Percentiles rank a stretch among this genome's conserved stretches.
These are phyloP conservation scores for Pestalotiopsis sp. DNA, from an alignment of 2,329 filamentous ascomycete genomes.

Conservation along the genomic window DNA sequence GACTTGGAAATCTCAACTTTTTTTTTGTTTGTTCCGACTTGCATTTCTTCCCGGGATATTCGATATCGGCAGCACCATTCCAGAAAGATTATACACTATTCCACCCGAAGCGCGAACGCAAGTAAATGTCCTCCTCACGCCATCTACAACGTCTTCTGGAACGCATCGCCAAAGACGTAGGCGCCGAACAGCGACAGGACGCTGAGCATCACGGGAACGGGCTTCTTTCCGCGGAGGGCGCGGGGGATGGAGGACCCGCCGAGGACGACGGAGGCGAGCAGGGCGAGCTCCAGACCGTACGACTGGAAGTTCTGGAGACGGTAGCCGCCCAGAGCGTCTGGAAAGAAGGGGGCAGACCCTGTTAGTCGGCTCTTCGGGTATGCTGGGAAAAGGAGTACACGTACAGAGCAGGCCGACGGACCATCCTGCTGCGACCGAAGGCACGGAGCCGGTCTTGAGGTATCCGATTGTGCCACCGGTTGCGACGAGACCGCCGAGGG, in stretches of 20 bases:
- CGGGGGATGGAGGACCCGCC: conserved; percentile 83
- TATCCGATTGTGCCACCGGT: conserved; percentile 87
- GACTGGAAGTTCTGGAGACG: conserved; percentile 73
- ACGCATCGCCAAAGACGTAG: conserved; percentile 76
- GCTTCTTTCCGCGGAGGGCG: conserved; percentile 81
- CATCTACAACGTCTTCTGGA: conserved; percentile 39
- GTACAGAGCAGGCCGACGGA: conserved; percentile 71
- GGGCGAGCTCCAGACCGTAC: conserved; percentile 85
- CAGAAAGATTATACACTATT: not conserved
- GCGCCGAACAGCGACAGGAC: conserved; percentile 77
- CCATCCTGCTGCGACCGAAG: conserved; percentile 81
- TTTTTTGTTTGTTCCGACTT: not conserved
- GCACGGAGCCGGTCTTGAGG: conserved; percentile 78
- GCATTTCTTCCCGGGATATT: not conserved
- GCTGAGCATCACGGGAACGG: conserved; percentile 78
- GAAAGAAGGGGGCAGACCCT: not conserved
- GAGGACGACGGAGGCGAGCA: conserved; percentile 83
- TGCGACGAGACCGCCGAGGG: conserved; percentile 80
- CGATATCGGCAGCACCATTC: not conserved
- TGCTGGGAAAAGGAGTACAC: conserved; percentile 20
- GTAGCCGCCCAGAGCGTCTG: conserved; percentile 77
- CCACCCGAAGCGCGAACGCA: not conserved
- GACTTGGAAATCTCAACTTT: not conserved
- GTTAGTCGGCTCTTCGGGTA: not conserved
- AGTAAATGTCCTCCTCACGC: not conserved